Evolutionary conservation across 2,329 filamentous ascomycete species (phyloP), one percentile per base, ranked within the genome.

Genomic region (Aspergillus hortae): DNA sequence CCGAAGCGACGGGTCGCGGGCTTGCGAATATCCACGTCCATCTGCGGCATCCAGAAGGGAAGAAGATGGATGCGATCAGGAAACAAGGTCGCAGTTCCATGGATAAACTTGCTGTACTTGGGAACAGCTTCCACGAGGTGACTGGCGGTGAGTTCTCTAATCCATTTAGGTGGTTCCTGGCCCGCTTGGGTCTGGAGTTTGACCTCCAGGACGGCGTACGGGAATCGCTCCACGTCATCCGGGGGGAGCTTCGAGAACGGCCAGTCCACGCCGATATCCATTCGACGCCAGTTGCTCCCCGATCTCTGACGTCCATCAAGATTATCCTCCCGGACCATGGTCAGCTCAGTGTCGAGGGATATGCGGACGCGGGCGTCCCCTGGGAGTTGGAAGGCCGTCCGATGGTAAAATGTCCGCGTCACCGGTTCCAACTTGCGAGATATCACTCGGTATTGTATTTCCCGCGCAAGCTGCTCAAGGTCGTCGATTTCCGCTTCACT

Each of bases 91-190:
- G 92, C 92, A 1, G 87, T 91, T 53, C 94, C 94, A 71, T 99
- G 94, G 53, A 99, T 97, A 71, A 97, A 99, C 75, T 99, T 99
- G 66, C 91, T 96, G 74, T 97, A 99, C 69, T 99, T 99, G 56
- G 94, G 94, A 2, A 99, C 92, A n/a, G 94, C 92, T 74, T 99
- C 94, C 2, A 99, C 94, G 14, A 99, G 80, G 74, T 99, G 94
- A 56, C 91, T 96, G 11, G 90, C 82, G 42, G 91, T 95, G 47
- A 99, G 81, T 67, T 97, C 90, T 19, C 91, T 87, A 62, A 99
- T 92, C 94, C 94, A 99, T 67, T 95, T 89, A 0, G 94, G 94
- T 12, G 94, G 90, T 67, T 96, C 91, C 70, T 96, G 92, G 36
- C 94, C 94, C 51, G 89, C 85, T 71, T 96, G 92, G 1, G 94